Evolutionary conservation across 2,329 filamentous ascomycete genomes (phyloP).

Genomic region (Neurospora crassa): DNA sequence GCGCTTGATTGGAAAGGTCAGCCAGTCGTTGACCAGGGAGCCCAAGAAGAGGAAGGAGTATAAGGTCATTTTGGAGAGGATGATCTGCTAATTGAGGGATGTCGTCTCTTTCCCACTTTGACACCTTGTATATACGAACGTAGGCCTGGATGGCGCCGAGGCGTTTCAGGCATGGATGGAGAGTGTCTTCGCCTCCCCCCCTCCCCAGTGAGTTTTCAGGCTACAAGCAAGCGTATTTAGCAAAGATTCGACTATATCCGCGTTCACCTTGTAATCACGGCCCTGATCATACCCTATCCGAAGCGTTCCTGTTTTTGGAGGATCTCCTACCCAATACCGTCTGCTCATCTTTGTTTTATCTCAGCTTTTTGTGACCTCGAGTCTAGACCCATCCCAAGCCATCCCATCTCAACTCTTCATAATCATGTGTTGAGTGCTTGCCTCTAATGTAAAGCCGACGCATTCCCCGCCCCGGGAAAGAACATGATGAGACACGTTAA

Average conservation of each 20-base stretch:
- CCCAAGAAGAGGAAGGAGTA: conserved; percentile 79
- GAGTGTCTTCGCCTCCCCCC: too few relatives aligned
- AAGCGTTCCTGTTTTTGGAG: not conserved
- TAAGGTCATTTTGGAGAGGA: conserved; percentile 67
- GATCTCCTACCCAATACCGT: not conserved
- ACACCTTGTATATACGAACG: not conserved
- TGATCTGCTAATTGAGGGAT: conserved; percentile 30
- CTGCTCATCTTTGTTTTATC: not conserved
- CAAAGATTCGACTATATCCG: not conserved
- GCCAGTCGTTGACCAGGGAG: conserved; percentile 45
- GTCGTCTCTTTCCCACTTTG: not conserved
- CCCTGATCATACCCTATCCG: not conserved
- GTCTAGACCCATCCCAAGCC: not conserved
- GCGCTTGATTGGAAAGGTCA: conserved; percentile 52
- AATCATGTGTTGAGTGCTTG: too few relatives aligned
- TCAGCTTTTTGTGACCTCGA: not conserved
- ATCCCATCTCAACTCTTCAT: not conserved
- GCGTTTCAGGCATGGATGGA: not conserved
- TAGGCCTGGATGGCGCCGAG: not conserved
- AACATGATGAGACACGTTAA: not conserved
- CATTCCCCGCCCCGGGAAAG: too few relatives aligned
- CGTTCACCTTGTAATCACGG: not conserved
- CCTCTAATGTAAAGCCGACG: too few relatives aligned
- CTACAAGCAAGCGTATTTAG: not conserved
- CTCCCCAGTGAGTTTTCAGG: not conserved